Percentiles rank a stretch among this genome's conserved stretches.
phyloP scores from a whole-genome alignment of 2,329 filamentous ascomycete species.

The Microcyclosporella mali region DNA sequence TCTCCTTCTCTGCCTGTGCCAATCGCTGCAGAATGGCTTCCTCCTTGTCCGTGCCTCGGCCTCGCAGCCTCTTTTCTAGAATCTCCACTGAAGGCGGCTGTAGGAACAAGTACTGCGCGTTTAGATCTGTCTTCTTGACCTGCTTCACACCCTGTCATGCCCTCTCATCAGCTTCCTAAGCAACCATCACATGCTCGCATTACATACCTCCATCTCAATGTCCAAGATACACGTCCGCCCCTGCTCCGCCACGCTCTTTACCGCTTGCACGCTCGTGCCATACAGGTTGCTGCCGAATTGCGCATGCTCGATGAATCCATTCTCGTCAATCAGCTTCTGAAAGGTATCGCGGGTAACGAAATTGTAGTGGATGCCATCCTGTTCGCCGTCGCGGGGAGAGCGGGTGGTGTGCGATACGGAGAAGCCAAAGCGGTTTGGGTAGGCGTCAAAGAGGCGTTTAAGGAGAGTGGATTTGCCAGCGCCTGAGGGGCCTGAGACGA shows the following conservation, averaged over 20 bases:
- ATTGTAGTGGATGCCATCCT: slow-evolving; percentile 74
- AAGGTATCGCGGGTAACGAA: slow-evolving; percentile 65
- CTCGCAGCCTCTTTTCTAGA: slow-evolving; percentile 67
- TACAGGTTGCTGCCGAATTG: slow-evolving; percentile 81
- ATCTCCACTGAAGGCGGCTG: slow-evolving; percentile 69
- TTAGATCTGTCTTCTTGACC: slow-evolving; percentile 68
- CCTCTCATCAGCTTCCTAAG: background rate
- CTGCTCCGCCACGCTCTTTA: slow-evolving; percentile 65
- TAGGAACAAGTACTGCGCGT: slow-evolving; percentile 78
- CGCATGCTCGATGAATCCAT: slow-evolving; percentile 81
- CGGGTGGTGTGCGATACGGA: slow-evolving; percentile 68
- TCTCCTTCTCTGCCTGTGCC: slow-evolving; percentile 64
- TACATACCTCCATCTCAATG: slow-evolving; percentile 84
- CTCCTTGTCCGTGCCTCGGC: slow-evolving; percentile 72
- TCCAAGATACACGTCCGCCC: slow-evolving; percentile 75
- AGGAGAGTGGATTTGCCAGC: slow-evolving; percentile 78
- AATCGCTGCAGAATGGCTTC: slow-evolving; percentile 64
- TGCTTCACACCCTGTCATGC: slow-evolving; percentile 72
- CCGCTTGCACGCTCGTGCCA: slow-evolving; percentile 74
- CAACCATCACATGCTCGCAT: background rate
- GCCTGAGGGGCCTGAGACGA: slow-evolving; percentile 74
- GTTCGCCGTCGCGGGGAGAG: slow-evolving; percentile 65
- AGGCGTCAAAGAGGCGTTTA: slow-evolving; percentile 61
- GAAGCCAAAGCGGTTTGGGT: slow-evolving; percentile 61
- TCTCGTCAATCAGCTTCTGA: slow-evolving; percentile 57